Base-by-base conservation (phyloP, 495 filamentous ascomycete genomes). In the Parathielavia appendiculata region DNA sequence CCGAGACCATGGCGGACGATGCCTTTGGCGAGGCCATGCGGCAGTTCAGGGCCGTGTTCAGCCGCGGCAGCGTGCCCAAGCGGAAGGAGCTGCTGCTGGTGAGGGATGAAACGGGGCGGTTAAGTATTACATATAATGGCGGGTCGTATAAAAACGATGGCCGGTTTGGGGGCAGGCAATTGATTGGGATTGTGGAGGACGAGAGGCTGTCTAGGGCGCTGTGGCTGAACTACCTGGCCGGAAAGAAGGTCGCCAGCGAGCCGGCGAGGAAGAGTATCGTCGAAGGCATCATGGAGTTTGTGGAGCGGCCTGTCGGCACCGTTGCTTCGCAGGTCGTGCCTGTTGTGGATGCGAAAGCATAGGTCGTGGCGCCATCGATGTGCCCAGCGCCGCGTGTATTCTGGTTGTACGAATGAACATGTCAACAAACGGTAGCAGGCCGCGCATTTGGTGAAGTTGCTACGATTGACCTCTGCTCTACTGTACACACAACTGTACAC, bases 151-250 rank as follows among this genome's bases (percentile, higher is more conserved):
- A 69, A 68, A 73, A 66, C 26, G 75, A 71, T 61, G 72, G 71
- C 36, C 63, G 59, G 8, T 20, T 50, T 0, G 54, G 71, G 44
- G 67, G 71, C 54, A 78, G 76, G 68, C 66, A 70, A 55, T 38
- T 73, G 51, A 60, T 95, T 66, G 91, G 91, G 0, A 72, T 75
- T 1, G 83, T 97, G 1, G 62, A 69, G 4, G 93, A 97, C 69
- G 87, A 91, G 77, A 76, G 92, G 52, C 75, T 97, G 11, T 86
- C 85, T 53, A 81, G 89, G 54, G 75, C 90, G 57, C 76, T 97
- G 19, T 97, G 92, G 93, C 73, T 96, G 69, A 86, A 88, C 57
- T 98, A 96, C 73, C 71, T 98, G 38, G 90, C 83, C 19, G 95
- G 92, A 9, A 87, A 86, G 72, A 89, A 83, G 56, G 90, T 96